Percentiles rank a stretch among this genome's conserved stretches.
phyloP scores from a whole-genome alignment of 768 basidiomycete genomes.

The Suillus plorans region DNA sequence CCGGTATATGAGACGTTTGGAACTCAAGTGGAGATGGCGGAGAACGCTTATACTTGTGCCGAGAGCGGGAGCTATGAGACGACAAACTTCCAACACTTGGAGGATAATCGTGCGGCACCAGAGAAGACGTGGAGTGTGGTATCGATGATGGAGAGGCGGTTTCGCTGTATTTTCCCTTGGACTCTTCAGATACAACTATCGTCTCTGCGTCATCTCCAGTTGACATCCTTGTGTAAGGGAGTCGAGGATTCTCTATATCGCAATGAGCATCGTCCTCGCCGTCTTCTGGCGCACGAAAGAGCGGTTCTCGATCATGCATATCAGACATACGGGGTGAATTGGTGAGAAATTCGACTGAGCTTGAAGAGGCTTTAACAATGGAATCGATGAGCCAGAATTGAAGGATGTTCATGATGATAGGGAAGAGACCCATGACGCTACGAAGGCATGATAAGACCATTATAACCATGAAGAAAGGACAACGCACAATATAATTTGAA shows the following conservation, averaged over 20 bases:
- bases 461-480: not conserved
- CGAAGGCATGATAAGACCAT: constrained; percentile 11
- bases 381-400: constrained; percentile 97
- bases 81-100: constrained; percentile 48
- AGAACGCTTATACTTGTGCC: constrained; percentile 29
- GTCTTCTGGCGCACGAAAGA: constrained; percentile 61
- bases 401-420: constrained; percentile 81
- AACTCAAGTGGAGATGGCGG: constrained; percentile 44
- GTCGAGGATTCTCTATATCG: constrained; percentile 48
- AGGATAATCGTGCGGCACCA: constrained; percentile 46
- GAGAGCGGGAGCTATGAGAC: constrained; percentile 20
- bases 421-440: constrained; percentile 91
- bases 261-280: constrained; percentile 43
- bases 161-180: constrained; percentile 11
- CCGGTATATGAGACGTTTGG: constrained; percentile 31
- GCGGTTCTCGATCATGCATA: constrained; percentile 54
- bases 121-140: constrained; percentile 5
- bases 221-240: constrained; percentile 36
- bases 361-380: constrained; percentile 74
- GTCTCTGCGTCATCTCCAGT: constrained; percentile 26
- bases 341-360: constrained; percentile 38
- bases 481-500: constrained; percentile 82
- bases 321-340: constrained; percentile 39
- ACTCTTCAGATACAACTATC: constrained; percentile 17
- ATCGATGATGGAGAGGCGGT: constrained; percentile 19